Evolutionary conservation across 805 yeast genomes (phyloP).

Genomic region (Wickerhamiella parazyma): DNA sequence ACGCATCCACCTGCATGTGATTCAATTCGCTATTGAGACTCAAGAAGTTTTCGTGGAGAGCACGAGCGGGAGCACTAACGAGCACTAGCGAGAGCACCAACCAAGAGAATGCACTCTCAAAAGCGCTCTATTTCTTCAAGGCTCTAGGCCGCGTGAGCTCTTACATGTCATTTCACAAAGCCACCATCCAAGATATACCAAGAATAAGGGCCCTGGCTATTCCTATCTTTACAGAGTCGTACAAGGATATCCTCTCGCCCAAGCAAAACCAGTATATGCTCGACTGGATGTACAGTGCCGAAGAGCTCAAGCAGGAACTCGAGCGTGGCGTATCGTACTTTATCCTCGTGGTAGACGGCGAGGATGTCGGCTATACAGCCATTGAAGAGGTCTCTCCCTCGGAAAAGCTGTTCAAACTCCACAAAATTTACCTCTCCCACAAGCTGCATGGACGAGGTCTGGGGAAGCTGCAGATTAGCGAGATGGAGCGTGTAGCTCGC

Average conservation of each 20-base stretch:
- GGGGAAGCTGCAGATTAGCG: slow-evolving; percentile 2
- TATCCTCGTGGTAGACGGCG: not conserved
- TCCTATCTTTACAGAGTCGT: slow-evolving; percentile 4
- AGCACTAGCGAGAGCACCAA: too few species aligned
- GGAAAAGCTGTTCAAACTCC: slow-evolving; percentile 1
- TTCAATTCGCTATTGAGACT: too few species aligned
- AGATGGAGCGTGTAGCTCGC: not conserved
- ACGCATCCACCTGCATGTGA: too few species aligned
- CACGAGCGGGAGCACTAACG: too few species aligned
- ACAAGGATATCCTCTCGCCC: slow-evolving; percentile 3
- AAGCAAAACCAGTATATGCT: slow-evolving; percentile 6
- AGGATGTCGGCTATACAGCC: slow-evolving; percentile 3
- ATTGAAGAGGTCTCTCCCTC: not conserved
- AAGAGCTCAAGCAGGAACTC: not conserved
- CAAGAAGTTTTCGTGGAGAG: too few species aligned
- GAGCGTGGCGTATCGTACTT: slow-evolving; percentile 3
- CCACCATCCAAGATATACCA: not conserved
- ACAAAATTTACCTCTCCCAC: slow-evolving; percentile 7
- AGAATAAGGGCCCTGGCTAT: slow-evolving; percentile 1
- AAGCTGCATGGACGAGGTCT: slow-evolving; percentile 3
- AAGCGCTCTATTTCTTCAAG: too few species aligned
- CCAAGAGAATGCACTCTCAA: too few species aligned
- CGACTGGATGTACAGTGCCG: slow-evolving; percentile 5
- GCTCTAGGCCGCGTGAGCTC: too few species aligned
- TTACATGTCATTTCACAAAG: not conserved